Base-by-base conservation (phyloP, 1,139 yeast genomes). In the Suhomyces ambrosiae region DNA sequence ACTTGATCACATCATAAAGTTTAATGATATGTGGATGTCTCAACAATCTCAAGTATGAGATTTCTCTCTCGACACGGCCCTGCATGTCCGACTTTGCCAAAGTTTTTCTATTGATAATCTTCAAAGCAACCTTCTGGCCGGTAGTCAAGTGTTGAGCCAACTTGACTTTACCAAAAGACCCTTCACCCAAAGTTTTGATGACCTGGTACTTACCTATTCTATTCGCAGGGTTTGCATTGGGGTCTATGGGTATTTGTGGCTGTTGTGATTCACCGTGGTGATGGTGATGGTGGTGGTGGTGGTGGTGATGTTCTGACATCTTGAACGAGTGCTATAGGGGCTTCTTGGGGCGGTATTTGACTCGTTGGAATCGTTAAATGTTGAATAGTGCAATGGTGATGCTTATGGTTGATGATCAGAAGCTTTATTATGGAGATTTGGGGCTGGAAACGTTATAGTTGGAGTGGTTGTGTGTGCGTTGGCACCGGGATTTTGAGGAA, bases 11-110 rank as follows among this genome's bases (percentile, higher is more conserved):
- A 62, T 92, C 98, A 65, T 90, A 92, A 43, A 92, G 74, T 63
- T 92, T 92, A 68, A 92, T 92, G 60, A 92, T 92, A 61, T 92
- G 98, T 4, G 97, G 98, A 61, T 92, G 98, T 63, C 97, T 80
- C 46, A 92, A 74, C 43, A 92, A 71, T 41, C 97, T 71, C 49
- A 92, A 73, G 60, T 92, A 92, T 7, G 95, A 84, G 43, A 92
- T 92, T 61, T 92, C 98, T 50, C 98, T 74, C 66, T 92, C 98
- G 23, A 92, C 83, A 44, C 98, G 73, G 21, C 97, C 97, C 58
- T 92, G 97, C 98, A 92, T 92, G 63, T 92, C 98, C 6, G 90
- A 80, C 59, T 92, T 92, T 38, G 97, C 96, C 57, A 92, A 72
- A 0, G 97, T 89, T 64, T 89, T 90, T 47, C 96, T 74, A 62